Evolutionary conservation across 306 rosid genomes (phyloP).

Genomic region (Senna siamea): DNA sequence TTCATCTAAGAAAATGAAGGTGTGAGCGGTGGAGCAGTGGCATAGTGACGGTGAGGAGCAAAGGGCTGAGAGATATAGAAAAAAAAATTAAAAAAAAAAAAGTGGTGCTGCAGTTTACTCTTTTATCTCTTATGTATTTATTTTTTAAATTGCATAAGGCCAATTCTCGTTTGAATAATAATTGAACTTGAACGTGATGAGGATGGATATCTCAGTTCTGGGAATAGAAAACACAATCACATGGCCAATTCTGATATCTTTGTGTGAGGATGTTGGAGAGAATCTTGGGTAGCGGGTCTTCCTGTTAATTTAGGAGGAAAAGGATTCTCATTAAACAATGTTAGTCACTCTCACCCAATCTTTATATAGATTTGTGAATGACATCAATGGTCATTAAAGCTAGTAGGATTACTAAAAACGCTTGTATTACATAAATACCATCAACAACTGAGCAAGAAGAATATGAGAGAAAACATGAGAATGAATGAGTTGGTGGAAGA

Average conservation of each 20-base stretch:
- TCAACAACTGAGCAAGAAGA: background rate
- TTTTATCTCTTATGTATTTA: background rate
- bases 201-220: too few species aligned
- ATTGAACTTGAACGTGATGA: background rate
- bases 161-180: too few species aligned
- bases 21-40: background rate
- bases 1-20: background rate
- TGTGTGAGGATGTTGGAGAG: background rate
- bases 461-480: constrained; percentile 10
- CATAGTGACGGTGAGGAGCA: too few species aligned
- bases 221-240: too few species aligned
- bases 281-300: background rate
- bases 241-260: background rate
- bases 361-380: background rate
- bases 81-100: background rate
- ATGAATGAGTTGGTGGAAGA: constrained; percentile 25
- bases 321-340: background rate
- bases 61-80: too few species aligned
- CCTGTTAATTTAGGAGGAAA: background rate
- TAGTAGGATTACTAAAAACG: too few species aligned
- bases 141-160: background rate
- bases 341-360: background rate
- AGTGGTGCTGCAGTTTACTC: background rate
- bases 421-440: too few species aligned
- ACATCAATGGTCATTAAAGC: background rate